These are phyloP conservation scores for Rhododendron mucronatum DNA, from an alignment of 148 eudicot species.

Conservation along the genomic window DNA sequence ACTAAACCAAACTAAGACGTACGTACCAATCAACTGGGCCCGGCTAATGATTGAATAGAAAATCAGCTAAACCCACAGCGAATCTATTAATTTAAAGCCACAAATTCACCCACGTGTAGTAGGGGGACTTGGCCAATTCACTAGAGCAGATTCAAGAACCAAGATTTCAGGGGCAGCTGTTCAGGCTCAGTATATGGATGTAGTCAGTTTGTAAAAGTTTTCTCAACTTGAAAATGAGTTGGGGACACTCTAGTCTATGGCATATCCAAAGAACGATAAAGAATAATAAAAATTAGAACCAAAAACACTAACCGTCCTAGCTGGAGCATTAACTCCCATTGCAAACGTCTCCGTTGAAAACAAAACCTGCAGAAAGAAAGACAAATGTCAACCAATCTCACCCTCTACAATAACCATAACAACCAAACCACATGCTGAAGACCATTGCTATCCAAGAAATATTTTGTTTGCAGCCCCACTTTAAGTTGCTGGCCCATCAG, in stretches of 20 bases:
- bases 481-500: neutral
- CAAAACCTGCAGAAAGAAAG: conserved; percentile 54
- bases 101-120: neutral
- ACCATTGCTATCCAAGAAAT: neutral
- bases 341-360: conserved; percentile 99
- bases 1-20: neutral
- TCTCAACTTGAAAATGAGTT: conserved; percentile 1
- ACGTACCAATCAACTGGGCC: neutral
- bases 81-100: neutral
- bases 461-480: neutral
- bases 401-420: neutral
- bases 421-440: neutral
- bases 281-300: neutral
- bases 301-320: conserved; percentile 76
- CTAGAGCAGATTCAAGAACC: neutral
- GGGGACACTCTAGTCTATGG: neutral
- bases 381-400: conserved; percentile 4
- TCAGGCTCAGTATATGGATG: neutral
- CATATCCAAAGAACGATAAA: neutral
- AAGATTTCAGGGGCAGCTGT: neutral
- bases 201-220: neutral
- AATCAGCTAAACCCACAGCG: neutral
- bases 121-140: neutral
- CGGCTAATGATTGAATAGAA: neutral
- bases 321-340: conserved; percentile 99